Conservation (phyloP, 1,284 basidiomycete species). For the Paramarasmius palmivorus region DNA sequence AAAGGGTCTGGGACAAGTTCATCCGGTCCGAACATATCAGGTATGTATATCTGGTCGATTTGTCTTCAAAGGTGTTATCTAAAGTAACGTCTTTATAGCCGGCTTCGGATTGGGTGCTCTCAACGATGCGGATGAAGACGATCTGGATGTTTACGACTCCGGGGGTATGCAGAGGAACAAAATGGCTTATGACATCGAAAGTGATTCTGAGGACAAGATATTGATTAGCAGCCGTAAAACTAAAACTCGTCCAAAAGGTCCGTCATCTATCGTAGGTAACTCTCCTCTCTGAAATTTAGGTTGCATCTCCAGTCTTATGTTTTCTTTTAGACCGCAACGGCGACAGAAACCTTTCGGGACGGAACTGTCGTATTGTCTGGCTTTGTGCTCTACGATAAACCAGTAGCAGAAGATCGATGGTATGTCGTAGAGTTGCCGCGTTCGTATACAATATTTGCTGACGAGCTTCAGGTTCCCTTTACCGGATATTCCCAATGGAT, state of each 20-base stretch:
- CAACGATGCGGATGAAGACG: conserved; percentile 89
- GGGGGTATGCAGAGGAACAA: conserved; percentile 43
- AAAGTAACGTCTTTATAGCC: conserved; percentile 38
- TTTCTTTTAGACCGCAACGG: conserved; percentile 32
- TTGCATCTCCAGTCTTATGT: conserved; percentile 26
- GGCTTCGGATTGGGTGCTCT: conserved; percentile 86
- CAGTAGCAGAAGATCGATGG: conserved; percentile 75
- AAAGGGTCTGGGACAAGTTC: conserved; percentile 20
- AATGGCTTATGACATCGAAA: conserved; percentile 72
- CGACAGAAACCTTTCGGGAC: conserved; percentile 61
- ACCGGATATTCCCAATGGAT: conserved; percentile 78
- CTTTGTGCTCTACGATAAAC: conserved; percentile 71
- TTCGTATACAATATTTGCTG: conserved; percentile 11
- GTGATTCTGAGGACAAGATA: conserved; percentile 62
- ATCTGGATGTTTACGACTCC: conserved; percentile 81
- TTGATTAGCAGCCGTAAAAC: conserved; percentile 33
- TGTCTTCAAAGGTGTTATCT: conserved; percentile 5
- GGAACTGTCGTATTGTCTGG: conserved; percentile 75
- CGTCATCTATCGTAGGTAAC: conserved; percentile 16
- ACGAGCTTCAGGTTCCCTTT: conserved; percentile 68
- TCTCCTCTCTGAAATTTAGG: conserved; percentile 11
- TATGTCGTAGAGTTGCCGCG: conserved; percentile 35
- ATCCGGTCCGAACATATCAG: conserved; percentile 59
- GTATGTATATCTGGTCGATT: conserved; percentile 34
- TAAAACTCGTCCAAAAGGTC: conserved; percentile 18